Evolutionary conservation across 2,329 filamentous ascomycete species (phyloP).

Genomic region (Colletotrichum liaoningense): DNA sequence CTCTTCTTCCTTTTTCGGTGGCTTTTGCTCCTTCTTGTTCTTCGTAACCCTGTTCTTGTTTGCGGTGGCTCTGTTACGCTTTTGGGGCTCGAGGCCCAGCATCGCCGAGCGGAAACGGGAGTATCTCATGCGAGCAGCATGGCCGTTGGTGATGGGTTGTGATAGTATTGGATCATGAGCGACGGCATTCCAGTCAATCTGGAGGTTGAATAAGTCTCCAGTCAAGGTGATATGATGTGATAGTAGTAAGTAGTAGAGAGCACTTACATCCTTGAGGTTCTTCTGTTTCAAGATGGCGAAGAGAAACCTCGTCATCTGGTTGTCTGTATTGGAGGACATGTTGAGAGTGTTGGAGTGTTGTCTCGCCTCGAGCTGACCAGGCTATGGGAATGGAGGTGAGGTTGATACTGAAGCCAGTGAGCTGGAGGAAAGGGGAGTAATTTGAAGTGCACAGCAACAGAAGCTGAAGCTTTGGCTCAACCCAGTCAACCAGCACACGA

Average conservation of each 20-base stretch:
- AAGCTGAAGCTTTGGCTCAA: slow-evolving; percentile 25
- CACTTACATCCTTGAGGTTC: slow-evolving; percentile 69
- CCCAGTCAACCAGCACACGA: slow-evolving; percentile 26
- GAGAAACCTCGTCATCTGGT: slow-evolving; percentile 67
- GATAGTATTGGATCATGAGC: slow-evolving; percentile 64
- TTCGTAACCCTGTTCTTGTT: slow-evolving; percentile 60
- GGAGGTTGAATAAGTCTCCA: slow-evolving; percentile 35
- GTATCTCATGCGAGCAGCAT: slow-evolving; percentile 71
- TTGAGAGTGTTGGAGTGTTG: slow-evolving; percentile 37
- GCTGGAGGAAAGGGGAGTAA: slow-evolving; percentile 37
- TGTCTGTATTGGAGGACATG: slow-evolving; percentile 68
- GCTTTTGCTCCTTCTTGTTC: slow-evolving; percentile 51
- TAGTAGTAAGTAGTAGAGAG: not conserved
- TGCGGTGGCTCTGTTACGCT: slow-evolving; percentile 54
- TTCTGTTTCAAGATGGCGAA: slow-evolving; percentile 71
- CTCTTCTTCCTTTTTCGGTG: slow-evolving; percentile 53
- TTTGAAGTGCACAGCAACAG: slow-evolving; percentile 42
- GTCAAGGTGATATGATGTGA: slow-evolving; percentile 35
- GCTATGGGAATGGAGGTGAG: slow-evolving; percentile 12
- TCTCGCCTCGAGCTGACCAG: slow-evolving; percentile 11
- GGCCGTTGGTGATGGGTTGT: slow-evolving; percentile 68
- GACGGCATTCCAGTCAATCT: slow-evolving; percentile 72
- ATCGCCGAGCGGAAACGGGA: slow-evolving; percentile 63
- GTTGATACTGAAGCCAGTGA: slow-evolving; percentile 22
- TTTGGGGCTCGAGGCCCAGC: slow-evolving; percentile 59